Conservation (phyloP, 768 basidiomycete genomes). For the Chalciporus piperatus region DNA sequence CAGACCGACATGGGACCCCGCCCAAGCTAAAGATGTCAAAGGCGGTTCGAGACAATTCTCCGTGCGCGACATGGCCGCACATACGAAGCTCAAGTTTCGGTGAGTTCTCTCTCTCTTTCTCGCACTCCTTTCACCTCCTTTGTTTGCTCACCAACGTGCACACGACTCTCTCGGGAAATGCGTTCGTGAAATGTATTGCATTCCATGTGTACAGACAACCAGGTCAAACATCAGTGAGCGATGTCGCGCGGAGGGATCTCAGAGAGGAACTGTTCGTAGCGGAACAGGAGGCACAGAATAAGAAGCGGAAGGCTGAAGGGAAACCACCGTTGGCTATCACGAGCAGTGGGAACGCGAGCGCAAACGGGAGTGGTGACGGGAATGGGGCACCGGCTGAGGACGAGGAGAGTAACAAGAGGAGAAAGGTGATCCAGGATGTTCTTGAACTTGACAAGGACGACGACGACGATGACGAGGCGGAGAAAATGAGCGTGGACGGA, state of each 20-base stretch:
- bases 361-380: conserved; percentile 22
- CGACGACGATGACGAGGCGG: conserved; percentile 63
- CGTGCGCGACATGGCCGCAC: conserved; percentile 88
- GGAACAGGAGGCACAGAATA: conserved; percentile 82
- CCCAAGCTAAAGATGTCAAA: conserved; percentile 89
- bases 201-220: conserved; percentile 65
- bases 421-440: conserved; percentile 85
- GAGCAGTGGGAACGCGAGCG: conserved; percentile 25
- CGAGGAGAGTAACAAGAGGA: conserved; percentile 69
- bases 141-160: not conserved
- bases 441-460: conserved; percentile 89
- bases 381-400: conserved; percentile 46
- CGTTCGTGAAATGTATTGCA: too few relatives aligned
- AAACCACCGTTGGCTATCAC: conserved; percentile 38
- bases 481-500: conserved; percentile 32
- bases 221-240: conserved; percentile 79
- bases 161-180: not conserved
- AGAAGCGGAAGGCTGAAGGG: conserved; percentile 91
- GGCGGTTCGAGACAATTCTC: conserved; percentile 92
- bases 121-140: not conserved
- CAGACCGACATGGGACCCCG: conserved; percentile 96
- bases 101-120: conserved; percentile 30
- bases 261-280: conserved; percentile 80
- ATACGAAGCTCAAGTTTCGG: conserved; percentile 99
- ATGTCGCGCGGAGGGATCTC: conserved; percentile 78